A percentile compares a stretch with the other conserved stretches of the same genome.
phyloP scores from a whole-genome alignment of 192 early-diverging fungal genomes.

The Backusella morwellensis region DNA sequence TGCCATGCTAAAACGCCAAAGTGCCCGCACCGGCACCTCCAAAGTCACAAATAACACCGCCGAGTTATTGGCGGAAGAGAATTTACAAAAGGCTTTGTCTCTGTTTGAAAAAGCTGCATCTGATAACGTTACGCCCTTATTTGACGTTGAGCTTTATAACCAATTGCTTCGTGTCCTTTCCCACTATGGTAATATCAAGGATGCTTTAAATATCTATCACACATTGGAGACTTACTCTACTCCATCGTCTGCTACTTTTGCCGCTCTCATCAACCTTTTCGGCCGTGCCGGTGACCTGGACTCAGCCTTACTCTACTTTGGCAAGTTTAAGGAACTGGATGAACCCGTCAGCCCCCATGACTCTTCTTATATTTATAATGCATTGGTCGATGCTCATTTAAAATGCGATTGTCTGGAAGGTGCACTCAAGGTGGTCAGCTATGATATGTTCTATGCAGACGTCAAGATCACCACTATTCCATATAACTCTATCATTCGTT shows the following conservation, averaged over 20 bases:
- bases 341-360: constrained; percentile 14
- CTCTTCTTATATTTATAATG: constrained; percentile 35
- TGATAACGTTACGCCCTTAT: constrained; percentile 16
- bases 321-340: constrained; percentile 18
- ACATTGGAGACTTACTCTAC: constrained; percentile 18
- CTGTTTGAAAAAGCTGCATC: constrained; percentile 28
- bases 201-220: constrained; percentile 27
- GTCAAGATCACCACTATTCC: constrained; percentile 27
- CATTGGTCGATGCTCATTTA: constrained; percentile 36
- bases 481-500: constrained; percentile 37
- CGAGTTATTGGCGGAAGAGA: constrained; percentile 28
- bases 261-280: constrained; percentile 51
- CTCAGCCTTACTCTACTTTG: constrained; percentile 26
- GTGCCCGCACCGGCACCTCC: constrained; percentile 16
- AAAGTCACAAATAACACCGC: constrained; percentile 19
- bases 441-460: constrained; percentile 28
- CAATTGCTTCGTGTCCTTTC: constrained; percentile 34
- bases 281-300: constrained; percentile 36
- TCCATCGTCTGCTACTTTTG: constrained; percentile 54
- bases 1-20: constrained; percentile 31
- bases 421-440: constrained; percentile 26
- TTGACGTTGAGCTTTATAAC: constrained; percentile 40
- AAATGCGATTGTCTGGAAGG: constrained; percentile 28
- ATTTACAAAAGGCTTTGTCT: constrained; percentile 30
- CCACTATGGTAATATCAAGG: constrained; percentile 32